A percentile compares a stretch with the other conserved stretches of the same genome.
phyloP scores from a whole-genome alignment of 169 alveolate species.

The Neospora caninum region DNA sequence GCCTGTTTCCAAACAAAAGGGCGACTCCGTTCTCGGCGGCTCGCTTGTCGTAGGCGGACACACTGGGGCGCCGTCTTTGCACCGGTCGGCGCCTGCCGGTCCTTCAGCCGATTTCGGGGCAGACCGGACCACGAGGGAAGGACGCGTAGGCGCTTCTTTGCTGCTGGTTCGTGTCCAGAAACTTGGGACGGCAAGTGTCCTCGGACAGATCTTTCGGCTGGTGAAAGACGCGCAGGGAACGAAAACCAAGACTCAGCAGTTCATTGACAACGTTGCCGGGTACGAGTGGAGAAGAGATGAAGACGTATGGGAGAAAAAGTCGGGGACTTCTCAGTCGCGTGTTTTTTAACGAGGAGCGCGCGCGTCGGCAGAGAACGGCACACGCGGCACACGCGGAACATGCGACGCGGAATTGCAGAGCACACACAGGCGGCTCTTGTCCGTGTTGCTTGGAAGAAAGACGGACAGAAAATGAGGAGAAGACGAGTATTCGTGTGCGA shows the following conservation, averaged over 20 bases:
- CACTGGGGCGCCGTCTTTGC: background rate
- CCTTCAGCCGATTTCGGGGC: too few species aligned
- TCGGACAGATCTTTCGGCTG: constrained; percentile 43
- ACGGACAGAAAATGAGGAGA: too few species aligned
- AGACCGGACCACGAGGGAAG: background rate
- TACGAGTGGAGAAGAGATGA: background rate
- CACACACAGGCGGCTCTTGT: too few species aligned
- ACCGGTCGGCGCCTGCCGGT: background rate
- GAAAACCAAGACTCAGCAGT: constrained; percentile 32
- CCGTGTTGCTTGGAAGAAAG: too few species aligned
- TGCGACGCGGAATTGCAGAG: too few species aligned
- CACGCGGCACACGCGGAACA: too few species aligned
- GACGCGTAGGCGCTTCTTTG: background rate
- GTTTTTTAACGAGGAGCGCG: too few species aligned
- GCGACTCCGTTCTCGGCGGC: constrained; percentile 52
- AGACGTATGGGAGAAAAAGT: too few species aligned
- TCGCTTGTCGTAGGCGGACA: background rate
- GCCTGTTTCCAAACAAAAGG: constrained; percentile 37
- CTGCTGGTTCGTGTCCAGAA: constrained; percentile 18
- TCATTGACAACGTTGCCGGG: constrained; percentile 46
- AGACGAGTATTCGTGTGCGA: too few species aligned
- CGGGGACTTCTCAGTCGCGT: too few species aligned
- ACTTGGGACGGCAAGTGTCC: constrained; percentile 38
- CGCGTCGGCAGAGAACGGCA: too few species aligned
- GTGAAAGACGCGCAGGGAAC: constrained; percentile 45